A percentile compares a stretch with the other conserved stretches of the same genome.
Evolutionary conservation across 805 yeast genomes (phyloP).

Genomic region (Candida silvicultrix): DNA sequence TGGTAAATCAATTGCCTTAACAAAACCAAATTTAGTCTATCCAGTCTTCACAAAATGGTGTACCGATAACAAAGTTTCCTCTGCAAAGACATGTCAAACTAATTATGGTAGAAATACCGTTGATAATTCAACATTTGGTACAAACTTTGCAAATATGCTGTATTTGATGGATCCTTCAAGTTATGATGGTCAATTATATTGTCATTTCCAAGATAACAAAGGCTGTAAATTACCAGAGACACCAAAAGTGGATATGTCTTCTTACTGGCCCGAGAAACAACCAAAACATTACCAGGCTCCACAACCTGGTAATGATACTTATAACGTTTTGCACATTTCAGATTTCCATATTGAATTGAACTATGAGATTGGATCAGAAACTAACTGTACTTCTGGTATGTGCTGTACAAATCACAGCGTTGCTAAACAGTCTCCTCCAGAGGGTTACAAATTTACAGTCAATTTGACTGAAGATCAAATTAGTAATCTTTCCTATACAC

Average conservation of each 20-base stretch:
- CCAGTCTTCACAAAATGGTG: slow-evolving; percentile 39
- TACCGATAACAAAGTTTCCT: slow-evolving; percentile 23
- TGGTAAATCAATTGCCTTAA: slow-evolving; percentile 31
- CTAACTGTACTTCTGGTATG: slow-evolving; percentile 48
- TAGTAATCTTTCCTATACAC: slow-evolving; percentile 13
- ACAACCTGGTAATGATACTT: slow-evolving; percentile 36
- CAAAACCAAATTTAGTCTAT: slow-evolving; percentile 36
- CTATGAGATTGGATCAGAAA: slow-evolving; percentile 48
- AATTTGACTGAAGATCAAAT: slow-evolving; percentile 8
- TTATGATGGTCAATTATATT: slow-evolving; percentile 56
- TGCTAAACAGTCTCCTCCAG: slow-evolving; percentile 1
- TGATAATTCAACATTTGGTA: slow-evolving; percentile 29
- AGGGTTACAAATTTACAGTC: slow-evolving; percentile 1
- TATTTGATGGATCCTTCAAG: slow-evolving; percentile 47
- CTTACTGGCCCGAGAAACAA: slow-evolving; percentile 40
- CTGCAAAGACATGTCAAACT: slow-evolving; percentile 23
- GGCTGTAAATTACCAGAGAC: slow-evolving; percentile 47
- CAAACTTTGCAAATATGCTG: slow-evolving; percentile 46
- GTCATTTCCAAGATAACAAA: slow-evolving; percentile 42
- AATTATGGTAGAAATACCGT: slow-evolving; percentile 33
- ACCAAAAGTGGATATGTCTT: slow-evolving; percentile 38
- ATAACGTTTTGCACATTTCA: slow-evolving; percentile 59
- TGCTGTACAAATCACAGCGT: slow-evolving; percentile 51
- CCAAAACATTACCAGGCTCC: slow-evolving; percentile 37
- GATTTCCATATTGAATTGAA: slow-evolving; percentile 61